Percentiles rank a stretch among this genome's conserved stretches.
phyloP scores from a whole-genome alignment of 75 land plant genomes.

The Selaginella tamariscina region DNA sequence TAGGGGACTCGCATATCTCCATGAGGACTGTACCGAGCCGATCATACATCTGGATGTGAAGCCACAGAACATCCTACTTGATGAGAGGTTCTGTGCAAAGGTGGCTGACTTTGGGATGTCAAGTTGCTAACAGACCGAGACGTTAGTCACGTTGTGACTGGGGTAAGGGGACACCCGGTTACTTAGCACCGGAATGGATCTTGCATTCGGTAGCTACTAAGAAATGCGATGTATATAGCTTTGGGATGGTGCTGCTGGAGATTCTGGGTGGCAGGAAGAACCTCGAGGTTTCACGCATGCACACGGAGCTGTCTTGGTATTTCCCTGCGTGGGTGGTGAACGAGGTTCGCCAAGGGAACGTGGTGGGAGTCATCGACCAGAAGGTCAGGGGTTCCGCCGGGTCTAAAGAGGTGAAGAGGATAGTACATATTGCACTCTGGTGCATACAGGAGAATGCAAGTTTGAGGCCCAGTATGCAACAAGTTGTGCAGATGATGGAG shows the following conservation, averaged over 20 bases:
- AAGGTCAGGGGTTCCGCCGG: background rate
- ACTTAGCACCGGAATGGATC: constrained; percentile 4
- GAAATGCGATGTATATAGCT: constrained; percentile 11
- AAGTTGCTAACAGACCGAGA: background rate
- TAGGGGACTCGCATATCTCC: constrained; percentile 1
- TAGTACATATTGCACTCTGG: background rate
- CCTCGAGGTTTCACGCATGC: background rate
- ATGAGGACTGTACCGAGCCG: background rate
- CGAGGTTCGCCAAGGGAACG: background rate
- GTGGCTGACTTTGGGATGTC: constrained; percentile 5
- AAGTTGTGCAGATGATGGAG: background rate
- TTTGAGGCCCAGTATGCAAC: background rate
- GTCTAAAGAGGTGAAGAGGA: background rate
- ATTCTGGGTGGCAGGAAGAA: constrained; percentile 3
- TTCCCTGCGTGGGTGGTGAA: constrained; percentile 13
- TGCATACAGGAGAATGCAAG: constrained; percentile 6
- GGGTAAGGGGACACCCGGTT: constrained; percentile 5
- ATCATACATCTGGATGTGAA: constrained; percentile 7
- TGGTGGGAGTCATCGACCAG: background rate
- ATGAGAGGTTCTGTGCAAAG: constrained; percentile 1
- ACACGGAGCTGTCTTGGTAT: background rate
- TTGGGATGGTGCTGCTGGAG: constrained; percentile 6
- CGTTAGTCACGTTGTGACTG: background rate
- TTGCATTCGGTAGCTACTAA: constrained; percentile 6
- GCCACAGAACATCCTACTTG: constrained; percentile 8